phyloP scores from a whole-genome alignment of 352 stramenopile species.

The Nothophytophthora sp. region DNA sequence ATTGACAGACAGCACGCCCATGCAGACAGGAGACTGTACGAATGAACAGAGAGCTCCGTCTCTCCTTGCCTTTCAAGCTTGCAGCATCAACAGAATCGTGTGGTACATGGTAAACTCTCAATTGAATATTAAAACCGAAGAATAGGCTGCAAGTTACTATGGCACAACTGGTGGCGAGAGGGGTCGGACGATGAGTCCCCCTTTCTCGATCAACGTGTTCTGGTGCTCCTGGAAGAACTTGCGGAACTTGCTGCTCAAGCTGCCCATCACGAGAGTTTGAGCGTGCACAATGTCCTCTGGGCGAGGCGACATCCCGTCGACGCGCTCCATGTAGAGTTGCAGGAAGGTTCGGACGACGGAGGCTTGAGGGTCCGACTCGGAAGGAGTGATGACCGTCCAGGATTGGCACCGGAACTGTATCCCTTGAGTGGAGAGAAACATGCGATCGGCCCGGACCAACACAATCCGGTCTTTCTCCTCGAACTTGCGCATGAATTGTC shows the following conservation, averaged over 20 bases:
- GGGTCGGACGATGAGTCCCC: not conserved
- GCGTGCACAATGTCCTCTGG: conserved; percentile 13
- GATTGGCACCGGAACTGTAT: conserved; percentile 16
- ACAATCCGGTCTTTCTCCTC: conserved; percentile 14
- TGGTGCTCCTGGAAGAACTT: conserved; percentile 22
- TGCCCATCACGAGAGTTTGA: conserved; percentile 18
- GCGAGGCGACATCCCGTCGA: not conserved
- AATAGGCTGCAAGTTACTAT: too few species aligned
- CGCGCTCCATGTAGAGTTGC: conserved; percentile 20
- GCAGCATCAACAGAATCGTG: too few species aligned
- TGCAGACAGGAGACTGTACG: too few species aligned
- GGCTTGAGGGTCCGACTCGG: not conserved
- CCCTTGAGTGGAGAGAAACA: conserved; percentile 11
- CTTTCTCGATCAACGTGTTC: conserved; percentile 23
- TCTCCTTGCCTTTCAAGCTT: too few species aligned
- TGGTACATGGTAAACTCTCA: too few species aligned
- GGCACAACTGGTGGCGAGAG: not conserved
- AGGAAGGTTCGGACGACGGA: conserved; percentile 14
- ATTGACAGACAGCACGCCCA: too few species aligned
- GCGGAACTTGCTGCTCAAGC: conserved; percentile 20
- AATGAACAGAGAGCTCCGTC: too few species aligned
- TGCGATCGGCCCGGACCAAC: conserved; percentile 11
- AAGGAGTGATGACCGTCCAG: conserved; percentile 22
- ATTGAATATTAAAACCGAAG: too few species aligned
- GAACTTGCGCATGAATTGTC: conserved; percentile 30